Base-by-base conservation (phyloP, 73 alveolate genomes). In the Paramecium pentaurelia region DNA sequence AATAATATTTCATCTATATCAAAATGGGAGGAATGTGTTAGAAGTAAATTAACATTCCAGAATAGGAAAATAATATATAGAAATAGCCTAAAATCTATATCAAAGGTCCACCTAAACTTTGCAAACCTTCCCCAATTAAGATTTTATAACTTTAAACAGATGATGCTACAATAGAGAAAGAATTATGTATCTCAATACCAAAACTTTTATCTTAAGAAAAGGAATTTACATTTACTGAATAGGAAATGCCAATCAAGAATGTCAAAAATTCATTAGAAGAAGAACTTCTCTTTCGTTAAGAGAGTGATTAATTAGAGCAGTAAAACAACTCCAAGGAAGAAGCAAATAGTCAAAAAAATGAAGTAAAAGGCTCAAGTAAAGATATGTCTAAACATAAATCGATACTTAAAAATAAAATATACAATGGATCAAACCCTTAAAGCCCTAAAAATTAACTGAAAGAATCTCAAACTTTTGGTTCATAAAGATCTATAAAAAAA, bases 401-500 rank as follows among this genome's bases (percentile, higher is more conserved):
- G 28, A 64, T 64, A 14, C 47, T 64, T 12, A 64, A 64, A 64
- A 64, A 64, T 28, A 64, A 64, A 64, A 18, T n/a, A 5, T 3
- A 28, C 47, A 34, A 34, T 34, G 84, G 47, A 14, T 64, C 84
- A 3, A 64, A 64, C 28, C 84, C 84, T 64, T 64, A 64, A 34
- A 64, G 84, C 12, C 84, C 84, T 3, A 64, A 64, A 20, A 28
- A 64, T 28, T 27, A 28, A 28, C 9, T 32, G 8, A 64, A 64
- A n/a, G 84, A 64, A 8, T 64, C 47, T 12, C 30, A 25, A 28
- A 64, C 47, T 25, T 64, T 18, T 36, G 54, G 37, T 11, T 73
- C 87, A 14, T 14, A 73, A 73, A 73, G 87, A 73, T 73, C 87
- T 73, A 73, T 73, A 73, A 73, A 73, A 73, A 73, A 73, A 73